Evolutionary conservation across 2,329 filamentous ascomycete species (phyloP).

Genomic region (Fusarium gaditjirri): DNA sequence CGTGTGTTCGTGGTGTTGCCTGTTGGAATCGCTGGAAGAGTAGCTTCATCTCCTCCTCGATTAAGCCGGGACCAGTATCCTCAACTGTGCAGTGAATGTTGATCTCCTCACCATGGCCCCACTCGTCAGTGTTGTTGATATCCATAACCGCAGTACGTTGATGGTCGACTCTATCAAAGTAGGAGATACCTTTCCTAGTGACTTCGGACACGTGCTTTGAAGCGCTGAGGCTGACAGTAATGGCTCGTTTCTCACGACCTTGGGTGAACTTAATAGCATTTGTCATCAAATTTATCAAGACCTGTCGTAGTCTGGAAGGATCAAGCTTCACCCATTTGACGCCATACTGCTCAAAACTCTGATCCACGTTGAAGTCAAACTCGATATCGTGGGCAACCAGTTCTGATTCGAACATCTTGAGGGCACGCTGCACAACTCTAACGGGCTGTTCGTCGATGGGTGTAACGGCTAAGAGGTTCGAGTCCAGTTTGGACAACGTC

Average conservation of each 20-base stretch:
- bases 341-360: slow-evolving; percentile 71
- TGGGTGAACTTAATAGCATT: slow-evolving; percentile 75
- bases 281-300: slow-evolving; percentile 80
- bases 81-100: slow-evolving; percentile 78
- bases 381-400: slow-evolving; percentile 77
- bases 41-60: slow-evolving; percentile 71
- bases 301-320: slow-evolving; percentile 77
- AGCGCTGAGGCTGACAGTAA: slow-evolving; percentile 73
- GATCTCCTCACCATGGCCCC: slow-evolving; percentile 77
- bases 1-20: slow-evolving; percentile 74
- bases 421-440: slow-evolving; percentile 72
- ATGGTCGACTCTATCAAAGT: slow-evolving; percentile 59
- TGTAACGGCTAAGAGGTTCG: slow-evolving; percentile 74
- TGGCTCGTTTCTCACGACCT: slow-evolving; percentile 66
- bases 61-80: slow-evolving; percentile 76
- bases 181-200: slow-evolving; percentile 55
- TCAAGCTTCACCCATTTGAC: slow-evolving; percentile 81
- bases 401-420: slow-evolving; percentile 85
- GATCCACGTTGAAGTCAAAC: slow-evolving; percentile 74
- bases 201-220: slow-evolving; percentile 62
- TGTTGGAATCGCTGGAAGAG: slow-evolving; percentile 77
- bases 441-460: slow-evolving; percentile 76
- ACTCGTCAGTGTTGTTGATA: slow-evolving; percentile 67
- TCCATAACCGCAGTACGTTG: slow-evolving; percentile 51
- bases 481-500: slow-evolving; percentile 76